Base-by-base conservation (phyloP, 345 rosid species). In the Ceriops tagal region DNA sequence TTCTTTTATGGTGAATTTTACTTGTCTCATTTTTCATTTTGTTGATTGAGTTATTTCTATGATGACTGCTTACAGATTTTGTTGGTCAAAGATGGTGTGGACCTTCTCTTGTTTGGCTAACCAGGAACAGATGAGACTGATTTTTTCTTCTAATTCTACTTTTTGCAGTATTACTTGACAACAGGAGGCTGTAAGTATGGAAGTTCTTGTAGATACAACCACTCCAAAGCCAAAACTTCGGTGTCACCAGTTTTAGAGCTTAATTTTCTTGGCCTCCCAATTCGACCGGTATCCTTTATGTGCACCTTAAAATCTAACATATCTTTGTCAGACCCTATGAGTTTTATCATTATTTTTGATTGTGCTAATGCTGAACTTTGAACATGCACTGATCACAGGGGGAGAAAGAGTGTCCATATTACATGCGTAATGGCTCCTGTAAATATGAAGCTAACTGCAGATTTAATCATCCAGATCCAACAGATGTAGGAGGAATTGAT, bases 151-250 rank as follows among this genome's bases (percentile, higher is more conserved):
- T 22, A 22, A 56, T 13, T 43, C 49, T 43, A 18, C 35, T 62
- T 67, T 43, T 70, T 75, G 78, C 89, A 95, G 99, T 95, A 85
- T 80, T 95, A 87, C 87, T 78, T 92, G 71, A 89, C 86, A 77
- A 89, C 92, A 57, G 98, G 98, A 31, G 99, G 99, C 30, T 95
- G 99, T 73, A 95, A 89, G 82, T 95, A 76, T 78, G 98, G 98
- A 63, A 82, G 80, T 67, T 83, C 87, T 68, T 95, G 98, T 81
- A 86, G 85, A 80, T 95, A 73, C 86, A 86, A 75, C 75, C 99
- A 95, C 84, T 65, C 85, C 2, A 85, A 72, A 72, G 69, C 80
- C 65, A 86, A 84, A 63, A 4, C 78, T 67, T 67, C 60, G 2
- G 75, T 60, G 8, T 5, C 74, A 37, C 84, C 90, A 11, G 61